Evolutionary conservation across 441 rosid genomes (phyloP), one percentile per base, ranked within the genome.

Genomic region (Theobroma grandiflorum): DNA sequence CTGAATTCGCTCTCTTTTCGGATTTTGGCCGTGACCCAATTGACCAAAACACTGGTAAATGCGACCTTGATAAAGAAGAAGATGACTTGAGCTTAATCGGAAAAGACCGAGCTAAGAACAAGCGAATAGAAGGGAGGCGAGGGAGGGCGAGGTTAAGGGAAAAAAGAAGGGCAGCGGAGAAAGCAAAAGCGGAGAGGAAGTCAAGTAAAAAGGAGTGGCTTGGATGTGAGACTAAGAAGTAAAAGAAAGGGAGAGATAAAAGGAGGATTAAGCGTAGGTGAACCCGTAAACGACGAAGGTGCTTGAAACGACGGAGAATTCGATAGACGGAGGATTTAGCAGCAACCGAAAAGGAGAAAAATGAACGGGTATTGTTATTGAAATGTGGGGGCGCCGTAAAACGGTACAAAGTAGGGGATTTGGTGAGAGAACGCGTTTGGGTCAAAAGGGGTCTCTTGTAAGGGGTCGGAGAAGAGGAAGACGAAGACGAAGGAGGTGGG

Each of bases 1-100:
- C 99, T 4, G 98, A 95, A 84, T 87, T 86, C n/a, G 31, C 83
- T 73, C 91, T 85, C 74, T 87, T 90, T 72, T 92, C 96, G 0
- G 91, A 76, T 63, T 89, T 91, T 1, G 89, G 79, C n/a, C 95
- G 85, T 53, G 98, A 94, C 80, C 98, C 99, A 66, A 94, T 95
- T 0, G 97, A 94, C 99, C 98, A 95, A 67, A 95, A 91, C 63
- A 94, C 95, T 0, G 98, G 96, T 10, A 94, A 78, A 50, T 89
- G 90, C 38, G 89, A 78, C 62, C 86, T 82, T 6, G 90, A 50
- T 0, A 83, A 4, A 4, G 80, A 64, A 22, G 89, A 78, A 2
- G 88, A 31, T 2, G 88, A 63, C 12, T 83, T 78, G 78, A 91
- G 88, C 85, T 88, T 93, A 26, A 90, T 86, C 3, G 95, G 97